Evolutionary conservation across 192 early-diverging fungal species (phyloP).

Genomic region (Lobulomyces angularis): DNA sequence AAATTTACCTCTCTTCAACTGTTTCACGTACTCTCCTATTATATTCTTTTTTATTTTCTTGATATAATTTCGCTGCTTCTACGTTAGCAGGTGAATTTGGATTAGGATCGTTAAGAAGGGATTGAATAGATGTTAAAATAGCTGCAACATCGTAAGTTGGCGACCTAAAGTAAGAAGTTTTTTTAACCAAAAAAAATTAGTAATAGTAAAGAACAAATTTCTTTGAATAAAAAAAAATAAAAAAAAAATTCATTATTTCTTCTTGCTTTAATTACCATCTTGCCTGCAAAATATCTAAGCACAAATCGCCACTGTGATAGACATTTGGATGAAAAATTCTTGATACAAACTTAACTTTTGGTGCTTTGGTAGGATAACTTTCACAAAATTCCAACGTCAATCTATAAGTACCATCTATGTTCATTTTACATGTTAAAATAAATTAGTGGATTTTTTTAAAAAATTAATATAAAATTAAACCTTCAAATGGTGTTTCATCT

Average conservation of each 20-base stretch:
- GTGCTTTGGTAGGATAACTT: conserved; percentile 95
- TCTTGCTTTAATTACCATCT: too few relatives aligned
- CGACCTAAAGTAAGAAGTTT: too few relatives aligned
- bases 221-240: too few relatives aligned
- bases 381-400: conserved; percentile 89
- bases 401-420: too few relatives aligned
- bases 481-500: conserved; percentile 95
- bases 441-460: too few relatives aligned
- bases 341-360: conserved; percentile 82
- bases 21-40: conserved; percentile 76
- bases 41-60: conserved; percentile 91
- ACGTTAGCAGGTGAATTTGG: conserved; percentile 93
- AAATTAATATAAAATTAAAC: too few relatives aligned
- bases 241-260: too few relatives aligned
- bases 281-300: conserved; percentile 97
- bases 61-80: conserved; percentile 84
- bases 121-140: conserved; percentile 90
- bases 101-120: conserved; percentile 91
- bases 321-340: conserved; percentile 98
- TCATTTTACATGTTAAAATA: conserved; percentile 95
- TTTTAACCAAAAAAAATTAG: too few relatives aligned
- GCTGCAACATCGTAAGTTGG: conserved; percentile 91
- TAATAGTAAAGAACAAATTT: too few relatives aligned
- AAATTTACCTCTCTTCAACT: conserved; percentile 74
- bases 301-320: conserved; percentile 92